Evolutionary conservation across 179 eudicot genomes (phyloP), one percentile per base, ranked within the genome.

Genomic region (Beta lomatogona): DNA sequence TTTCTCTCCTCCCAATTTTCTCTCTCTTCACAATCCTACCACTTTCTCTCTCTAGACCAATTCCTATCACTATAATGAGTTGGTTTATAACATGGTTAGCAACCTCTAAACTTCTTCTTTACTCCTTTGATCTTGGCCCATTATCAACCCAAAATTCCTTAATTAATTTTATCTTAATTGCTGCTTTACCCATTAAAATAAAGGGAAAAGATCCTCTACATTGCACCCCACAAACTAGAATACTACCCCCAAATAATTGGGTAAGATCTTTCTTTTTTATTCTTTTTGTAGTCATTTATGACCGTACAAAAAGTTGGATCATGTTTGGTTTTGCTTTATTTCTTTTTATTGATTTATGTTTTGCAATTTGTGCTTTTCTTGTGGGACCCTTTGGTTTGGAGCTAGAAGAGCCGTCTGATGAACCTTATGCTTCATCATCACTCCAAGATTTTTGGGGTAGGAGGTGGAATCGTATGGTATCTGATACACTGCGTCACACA

Each of bases 391-490:
- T 84, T 48, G 86, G 86, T 11, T 25, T 81, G 19, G 86, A 81
- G 70, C 78, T 84, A 58, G 84, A 84, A 10, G 82, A 75, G 88
- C 84, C 90, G 84, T 92, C 88, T 44, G 75, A 91, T 60, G 90
- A 90, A 78, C 97, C 98, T 6, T 90, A 89, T 44, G 57, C 88
- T 3, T 83, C 96, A 4, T 89, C 91, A 1, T 93, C 94, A 2
- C 86, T 92, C 0, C 93, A 88, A 75, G 91, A 93, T 31, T 93
- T 93, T 77, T 93, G 98, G 97, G 94, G 92, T 0, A 78, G 81
- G 15, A 81, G 97, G 63, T 93, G 97, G 98, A 93, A 92, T 86
- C 91, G 89, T 64, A 88, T 87, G 86, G 92, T 93, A 19, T 85
- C 92, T 0, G 84, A 86, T 75, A 69, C 81, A 4, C 84, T 92